Evolutionary conservation across 2,329 filamentous ascomycete genomes (phyloP).

Genomic region (Colletotrichum sp.): DNA sequence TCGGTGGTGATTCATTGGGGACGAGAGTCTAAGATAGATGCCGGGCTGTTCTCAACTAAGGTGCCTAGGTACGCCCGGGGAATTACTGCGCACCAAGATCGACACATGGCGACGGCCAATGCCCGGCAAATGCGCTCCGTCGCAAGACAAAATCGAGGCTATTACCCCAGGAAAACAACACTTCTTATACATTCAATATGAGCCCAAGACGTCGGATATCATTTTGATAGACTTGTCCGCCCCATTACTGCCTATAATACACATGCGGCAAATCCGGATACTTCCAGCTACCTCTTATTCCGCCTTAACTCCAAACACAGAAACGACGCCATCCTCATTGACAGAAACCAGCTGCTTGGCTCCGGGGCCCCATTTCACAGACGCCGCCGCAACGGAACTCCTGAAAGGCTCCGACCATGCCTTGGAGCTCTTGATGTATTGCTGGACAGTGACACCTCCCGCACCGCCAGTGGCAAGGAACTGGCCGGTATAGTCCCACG

Average conservation of each 20-base stretch:
- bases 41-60: neutral
- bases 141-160: neutral
- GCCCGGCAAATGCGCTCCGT: neutral
- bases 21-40: neutral
- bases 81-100: neutral
- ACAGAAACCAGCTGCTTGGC: conserved; percentile 78
- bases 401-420: conserved; percentile 86
- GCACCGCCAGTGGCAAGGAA: conserved; percentile 85
- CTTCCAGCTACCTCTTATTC: conserved; percentile 14
- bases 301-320: conserved; percentile 66
- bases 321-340: conserved; percentile 76
- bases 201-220: conserved; percentile 15
- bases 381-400: conserved; percentile 74
- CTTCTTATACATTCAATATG: neutral
- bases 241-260: conserved; percentile 11
- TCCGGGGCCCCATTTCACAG: conserved; percentile 77
- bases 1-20: neutral
- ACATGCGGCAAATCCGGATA: neutral
- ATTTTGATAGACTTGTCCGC: conserved; percentile 12
- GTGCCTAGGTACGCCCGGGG: neutral
- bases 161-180: neutral
- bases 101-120: neutral
- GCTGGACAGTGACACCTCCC: conserved; percentile 83
- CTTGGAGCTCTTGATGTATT: conserved; percentile 88
- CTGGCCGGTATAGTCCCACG: conserved; percentile 95